Percentiles rank a stretch among this genome's conserved stretches.
These are phyloP conservation scores for Aquilaria malaccensis DNA, from an alignment of 345 rosid genomes.

Conservation along the genomic window DNA sequence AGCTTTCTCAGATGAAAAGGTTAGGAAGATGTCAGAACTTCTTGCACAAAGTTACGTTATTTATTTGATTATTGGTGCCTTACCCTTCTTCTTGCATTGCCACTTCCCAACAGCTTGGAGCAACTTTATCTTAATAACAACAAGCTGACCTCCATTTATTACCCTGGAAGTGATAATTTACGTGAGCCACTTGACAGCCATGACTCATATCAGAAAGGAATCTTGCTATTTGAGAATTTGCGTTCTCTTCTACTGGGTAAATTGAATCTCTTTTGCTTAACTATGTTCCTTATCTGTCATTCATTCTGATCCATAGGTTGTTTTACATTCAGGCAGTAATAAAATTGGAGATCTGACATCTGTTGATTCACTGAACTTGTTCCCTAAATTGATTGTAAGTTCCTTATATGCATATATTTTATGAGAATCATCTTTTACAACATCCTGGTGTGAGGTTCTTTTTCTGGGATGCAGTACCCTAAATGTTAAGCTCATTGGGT, in stretches of 20 bases:
- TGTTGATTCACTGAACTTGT: conserved; percentile 53
- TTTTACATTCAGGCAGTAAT: conserved; percentile 54
- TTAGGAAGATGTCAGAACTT: conserved; percentile 21
- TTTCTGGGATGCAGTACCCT: not conserved
- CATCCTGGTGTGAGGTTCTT: not conserved
- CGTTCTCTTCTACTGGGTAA: conserved; percentile 84
- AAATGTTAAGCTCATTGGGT: too few relatives aligned
- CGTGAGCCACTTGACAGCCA: conserved; percentile 17
- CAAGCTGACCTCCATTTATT: conserved; percentile 45
- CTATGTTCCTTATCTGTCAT: not conserved
- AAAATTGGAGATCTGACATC: conserved; percentile 54
- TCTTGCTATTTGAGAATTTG: conserved; percentile 53
- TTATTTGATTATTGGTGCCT: not conserved
- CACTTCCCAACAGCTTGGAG: conserved; percentile 57
- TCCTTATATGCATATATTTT: not conserved
- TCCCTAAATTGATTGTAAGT: conserved; percentile 73
- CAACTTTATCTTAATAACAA: conserved; percentile 83
- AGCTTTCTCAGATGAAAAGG: conserved; percentile 73
- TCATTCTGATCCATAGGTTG: conserved; percentile 12
- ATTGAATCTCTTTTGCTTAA: conserved; percentile 1
- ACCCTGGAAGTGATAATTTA: conserved; percentile 31
- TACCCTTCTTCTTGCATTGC: conserved; percentile 2
- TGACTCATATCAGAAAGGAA: conserved; percentile 30
- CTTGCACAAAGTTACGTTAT: not conserved
- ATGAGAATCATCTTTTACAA: not conserved